Evolutionary conservation across 768 basidiomycete species (phyloP), one percentile per base, ranked within the genome.

Genomic region (Suillus spraguei): DNA sequence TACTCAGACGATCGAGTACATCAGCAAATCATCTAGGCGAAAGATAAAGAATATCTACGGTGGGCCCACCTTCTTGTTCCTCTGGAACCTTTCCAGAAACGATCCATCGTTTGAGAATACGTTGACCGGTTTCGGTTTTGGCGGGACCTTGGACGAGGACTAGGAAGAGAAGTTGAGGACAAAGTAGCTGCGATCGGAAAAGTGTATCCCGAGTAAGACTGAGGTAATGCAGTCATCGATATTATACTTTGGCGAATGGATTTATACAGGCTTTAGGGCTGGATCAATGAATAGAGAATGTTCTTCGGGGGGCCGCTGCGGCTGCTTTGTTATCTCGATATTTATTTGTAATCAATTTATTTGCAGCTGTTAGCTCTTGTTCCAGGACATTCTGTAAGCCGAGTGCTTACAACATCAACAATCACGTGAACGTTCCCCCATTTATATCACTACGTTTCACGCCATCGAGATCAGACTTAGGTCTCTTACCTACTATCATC

Each of bases 31-130:
- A 32, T 28, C 22, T 36, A 24, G 50, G 6, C 36, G 20, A 17
- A 24, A 9, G 54, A 36, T 35, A 47, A 10, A 46, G 24, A 39
- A 59, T 38, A 28, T 22, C 9, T 46, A 38, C 9, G 47, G 33
- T 28, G 16, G 24, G 67, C 77, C 53, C 66, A 85, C 88, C 83
- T 80, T 82, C 75, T 82, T 84, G 54, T 78, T 76, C 36, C 83
- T 82, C 73, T 87, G 85, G 69, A 89, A 82, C 11, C 87, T 81
- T 67, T 89, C 83, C 61, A 89, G 75, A 71, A 89, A 90, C 10
- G 87, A 87, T 9, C 88, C 88, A 67, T 89, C 88, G 70, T 89
- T 84, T 61, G 87, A 81, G 71, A 90, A 90, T 24, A 89, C 82
- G 70, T 89, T 90, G 55, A 79, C 76, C 14, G 81, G 77, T 66